A percentile compares a stretch with the other conserved stretches of the same genome.
Evolutionary conservation across 2,329 filamentous ascomycete species (phyloP).

Genomic region (Pseudopithomyces maydicus): DNA sequence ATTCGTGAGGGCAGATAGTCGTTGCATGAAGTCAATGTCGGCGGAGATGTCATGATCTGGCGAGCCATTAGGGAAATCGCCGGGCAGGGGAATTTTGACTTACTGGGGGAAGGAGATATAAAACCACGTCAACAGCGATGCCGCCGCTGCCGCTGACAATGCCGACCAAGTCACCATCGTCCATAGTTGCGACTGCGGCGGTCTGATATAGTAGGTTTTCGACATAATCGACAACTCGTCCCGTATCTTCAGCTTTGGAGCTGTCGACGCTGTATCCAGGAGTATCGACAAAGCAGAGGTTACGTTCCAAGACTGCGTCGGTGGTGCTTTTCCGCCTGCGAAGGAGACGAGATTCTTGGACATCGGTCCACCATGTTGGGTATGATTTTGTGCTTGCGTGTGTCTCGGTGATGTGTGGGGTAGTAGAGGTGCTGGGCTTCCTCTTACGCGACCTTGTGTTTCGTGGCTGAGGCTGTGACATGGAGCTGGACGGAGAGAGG

Average conservation of each 20-base stretch:
- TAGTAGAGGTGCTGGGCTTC: constrained; percentile 25
- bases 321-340: constrained; percentile 69
- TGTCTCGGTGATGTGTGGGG: constrained; percentile 45
- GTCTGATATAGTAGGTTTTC: constrained; percentile 70
- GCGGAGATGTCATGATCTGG: constrained; percentile 48
- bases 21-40: constrained; percentile 74
- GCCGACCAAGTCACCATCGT: constrained; percentile 74
- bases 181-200: constrained; percentile 64
- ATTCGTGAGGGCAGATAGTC: constrained; percentile 76
- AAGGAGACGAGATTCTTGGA: constrained; percentile 67
- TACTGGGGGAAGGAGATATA: constrained; percentile 82
- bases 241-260: constrained; percentile 30
- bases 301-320: constrained; percentile 83
- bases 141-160: constrained; percentile 83
- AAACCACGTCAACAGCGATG: constrained; percentile 79
- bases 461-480: constrained; percentile 27
- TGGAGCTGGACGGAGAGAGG: constrained; percentile 44
- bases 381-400: constrained; percentile 64
- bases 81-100: constrained; percentile 23
- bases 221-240: constrained; percentile 67
- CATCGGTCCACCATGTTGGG: constrained; percentile 85
- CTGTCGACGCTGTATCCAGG: constrained; percentile 63
- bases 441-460: constrained; percentile 32
- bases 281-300: constrained; percentile 92
- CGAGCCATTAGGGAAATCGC: constrained; percentile 22